phyloP scores from a whole-genome alignment of 106 monocot genomes.

The Dendrobium nobile region DNA sequence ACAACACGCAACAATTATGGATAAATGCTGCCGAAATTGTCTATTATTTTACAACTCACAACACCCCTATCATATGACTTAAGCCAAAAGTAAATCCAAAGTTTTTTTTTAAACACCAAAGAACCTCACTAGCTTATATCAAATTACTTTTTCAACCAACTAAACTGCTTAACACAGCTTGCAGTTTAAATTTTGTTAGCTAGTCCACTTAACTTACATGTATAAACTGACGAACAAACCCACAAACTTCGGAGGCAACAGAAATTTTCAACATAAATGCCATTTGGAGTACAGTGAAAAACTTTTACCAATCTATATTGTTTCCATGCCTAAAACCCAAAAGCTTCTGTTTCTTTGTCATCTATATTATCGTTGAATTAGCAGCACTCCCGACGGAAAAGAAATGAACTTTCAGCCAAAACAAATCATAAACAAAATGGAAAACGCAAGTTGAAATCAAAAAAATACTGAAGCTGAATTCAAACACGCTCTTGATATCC shows the following conservation, averaged over 20 bases:
- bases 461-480: not conserved
- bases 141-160: too few species aligned
- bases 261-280: not conserved
- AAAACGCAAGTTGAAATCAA: not conserved
- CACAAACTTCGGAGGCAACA: not conserved
- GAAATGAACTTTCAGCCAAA: not conserved
- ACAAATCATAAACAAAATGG: not conserved
- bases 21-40: too few species aligned
- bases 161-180: too few species aligned
- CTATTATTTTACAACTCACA: too few species aligned
- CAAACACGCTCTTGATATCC: not conserved
- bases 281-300: not conserved
- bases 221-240: too few species aligned
- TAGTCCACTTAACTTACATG: too few species aligned
- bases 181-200: too few species aligned
- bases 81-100: too few species aligned
- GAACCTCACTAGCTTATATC: too few species aligned
- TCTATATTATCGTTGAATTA: not conserved
- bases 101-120: too few species aligned
- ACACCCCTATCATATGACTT: too few species aligned
- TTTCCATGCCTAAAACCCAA: not conserved
- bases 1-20: too few species aligned
- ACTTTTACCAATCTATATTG: not conserved
- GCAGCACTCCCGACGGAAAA: not conserved
- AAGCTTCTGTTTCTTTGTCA: not conserved